phyloP scores from a whole-genome alignment of 495 filamentous ascomycete species.

The Glutinoglossum americanum region DNA sequence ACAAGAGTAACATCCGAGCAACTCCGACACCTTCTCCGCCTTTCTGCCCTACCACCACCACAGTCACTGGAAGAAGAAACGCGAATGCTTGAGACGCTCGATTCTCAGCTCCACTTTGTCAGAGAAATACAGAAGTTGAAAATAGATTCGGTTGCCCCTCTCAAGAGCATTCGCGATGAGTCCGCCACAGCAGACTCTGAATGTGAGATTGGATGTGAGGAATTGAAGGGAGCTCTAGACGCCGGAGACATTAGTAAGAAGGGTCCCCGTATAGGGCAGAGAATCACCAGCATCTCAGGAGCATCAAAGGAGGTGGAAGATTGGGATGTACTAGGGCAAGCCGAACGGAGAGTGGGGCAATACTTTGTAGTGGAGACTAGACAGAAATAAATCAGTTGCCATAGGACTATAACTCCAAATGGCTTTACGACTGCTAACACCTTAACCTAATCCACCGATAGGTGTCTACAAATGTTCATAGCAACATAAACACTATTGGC shows the following conservation, averaged over 20 bases:
- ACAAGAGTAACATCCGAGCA: conserved; percentile 27
- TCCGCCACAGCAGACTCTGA: conserved; percentile 31
- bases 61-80: conserved; percentile 31
- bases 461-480: not conserved
- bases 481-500: not conserved
- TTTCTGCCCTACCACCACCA: conserved; percentile 72
- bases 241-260: conserved; percentile 23
- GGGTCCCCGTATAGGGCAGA: conserved; percentile 14
- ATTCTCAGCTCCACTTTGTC: conserved; percentile 78
- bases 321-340: conserved; percentile 48
- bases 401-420: not conserved
- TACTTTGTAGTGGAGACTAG: conserved; percentile 66
- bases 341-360: conserved; percentile 40
- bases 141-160: conserved; percentile 45
- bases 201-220: conserved; percentile 24
- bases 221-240: conserved; percentile 18
- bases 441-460: not conserved
- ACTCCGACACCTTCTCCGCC: conserved; percentile 68
- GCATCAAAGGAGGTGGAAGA: conserved; percentile 22
- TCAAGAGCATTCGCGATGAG: conserved; percentile 69
- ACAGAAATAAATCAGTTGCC: conserved; percentile 6
- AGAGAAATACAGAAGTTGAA: conserved; percentile 60
- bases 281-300: conserved; percentile 14
- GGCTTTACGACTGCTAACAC: not conserved
- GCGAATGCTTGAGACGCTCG: conserved; percentile 47